Conservation (phyloP, 495 filamentous ascomycete species). For the Monascus purpureus region DNA sequence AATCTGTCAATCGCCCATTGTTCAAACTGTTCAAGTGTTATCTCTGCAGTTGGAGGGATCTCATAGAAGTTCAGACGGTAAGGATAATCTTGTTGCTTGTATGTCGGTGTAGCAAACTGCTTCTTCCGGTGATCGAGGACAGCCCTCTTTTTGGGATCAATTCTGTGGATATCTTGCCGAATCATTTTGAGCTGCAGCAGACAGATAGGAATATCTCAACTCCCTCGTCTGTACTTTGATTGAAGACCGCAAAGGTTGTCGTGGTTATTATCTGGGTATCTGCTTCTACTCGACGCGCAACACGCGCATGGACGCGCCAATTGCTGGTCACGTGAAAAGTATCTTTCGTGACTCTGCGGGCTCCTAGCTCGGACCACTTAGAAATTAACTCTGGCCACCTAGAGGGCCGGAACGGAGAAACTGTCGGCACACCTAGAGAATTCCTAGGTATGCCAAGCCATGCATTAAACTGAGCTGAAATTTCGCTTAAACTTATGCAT, state of each 20-base stretch:
- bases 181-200: conserved; percentile 41
- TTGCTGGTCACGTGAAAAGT: neutral
- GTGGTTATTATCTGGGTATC: neutral
- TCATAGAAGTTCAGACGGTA: conserved; percentile 88
- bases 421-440: too few relatives aligned
- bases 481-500: too few relatives aligned
- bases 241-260: neutral
- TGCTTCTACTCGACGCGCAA: neutral
- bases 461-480: too few relatives aligned
- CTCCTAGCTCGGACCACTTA: too few relatives aligned
- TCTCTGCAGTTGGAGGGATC: conserved; percentile 77
- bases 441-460: too few relatives aligned
- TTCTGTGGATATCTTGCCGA: conserved; percentile 53
- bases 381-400: too few relatives aligned
- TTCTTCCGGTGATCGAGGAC: conserved; percentile 65
- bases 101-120: conserved; percentile 65
- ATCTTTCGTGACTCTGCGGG: too few relatives aligned
- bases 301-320: neutral
- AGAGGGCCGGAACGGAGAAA: too few relatives aligned
- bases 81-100: conserved; percentile 61
- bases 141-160: conserved; percentile 68
- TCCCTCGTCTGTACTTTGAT: neutral
- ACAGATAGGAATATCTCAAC: neutral
- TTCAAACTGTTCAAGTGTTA: conserved; percentile 95
- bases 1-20: conserved; percentile 97